Conservation (phyloP, 2,329 filamentous ascomycete genomes). For the Fusarium xylarioides region DNA sequence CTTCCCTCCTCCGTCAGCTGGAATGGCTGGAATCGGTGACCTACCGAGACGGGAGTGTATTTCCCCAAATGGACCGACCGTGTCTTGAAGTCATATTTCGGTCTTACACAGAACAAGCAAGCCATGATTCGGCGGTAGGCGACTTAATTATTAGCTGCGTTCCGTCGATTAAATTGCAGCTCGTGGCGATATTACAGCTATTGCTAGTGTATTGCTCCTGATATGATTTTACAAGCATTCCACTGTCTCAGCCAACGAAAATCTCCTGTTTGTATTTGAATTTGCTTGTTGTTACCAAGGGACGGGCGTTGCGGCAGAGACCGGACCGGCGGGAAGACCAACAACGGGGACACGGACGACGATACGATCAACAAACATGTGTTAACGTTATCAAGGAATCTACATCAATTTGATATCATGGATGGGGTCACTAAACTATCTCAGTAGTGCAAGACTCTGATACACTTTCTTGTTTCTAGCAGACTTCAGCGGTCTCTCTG, state of each 20-base stretch:
- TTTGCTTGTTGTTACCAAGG: conserved; percentile 1
- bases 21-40: conserved; percentile 15
- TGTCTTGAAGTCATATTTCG: conserved; percentile 31
- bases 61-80: conserved; percentile 2
- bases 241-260: conserved; percentile 19
- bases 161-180: background rate
- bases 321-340: conserved; percentile 19
- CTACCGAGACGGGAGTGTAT: background rate
- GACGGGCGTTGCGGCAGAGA: conserved; percentile 25
- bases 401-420: background rate
- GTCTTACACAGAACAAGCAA: conserved; percentile 5
- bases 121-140: background rate
- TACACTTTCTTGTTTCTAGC: background rate
- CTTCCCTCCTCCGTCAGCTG: conserved; percentile 14
- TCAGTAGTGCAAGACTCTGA: background rate
- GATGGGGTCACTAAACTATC: background rate
- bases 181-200: conserved; percentile 1
- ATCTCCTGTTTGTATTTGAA: background rate
- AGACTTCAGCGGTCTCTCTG: conserved; percentile 8
- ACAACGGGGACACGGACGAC: conserved; percentile 1
- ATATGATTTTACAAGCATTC: conserved; percentile 26
- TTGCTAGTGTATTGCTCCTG: background rate
- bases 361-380: background rate
- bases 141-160: background rate
- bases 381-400: background rate